phyloP scores from a whole-genome alignment of 768 basidiomycete genomes.

The Xerocomellus intermedius region DNA sequence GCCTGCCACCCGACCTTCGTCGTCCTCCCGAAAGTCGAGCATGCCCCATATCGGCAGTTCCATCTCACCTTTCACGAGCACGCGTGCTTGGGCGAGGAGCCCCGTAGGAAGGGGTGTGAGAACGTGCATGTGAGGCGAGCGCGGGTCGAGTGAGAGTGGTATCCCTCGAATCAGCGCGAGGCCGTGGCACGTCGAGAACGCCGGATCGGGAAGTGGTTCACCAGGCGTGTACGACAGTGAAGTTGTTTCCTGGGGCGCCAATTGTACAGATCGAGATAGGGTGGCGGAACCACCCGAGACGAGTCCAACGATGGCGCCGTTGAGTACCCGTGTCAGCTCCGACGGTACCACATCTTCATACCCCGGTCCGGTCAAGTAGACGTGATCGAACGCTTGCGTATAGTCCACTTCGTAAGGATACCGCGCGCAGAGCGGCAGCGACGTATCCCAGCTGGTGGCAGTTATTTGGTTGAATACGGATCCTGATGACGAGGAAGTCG shows the following conservation, averaged over 20 bases:
- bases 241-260: not conserved
- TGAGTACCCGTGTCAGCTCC: conserved; percentile 71
- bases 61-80: conserved; percentile 80
- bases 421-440: conserved; percentile 62
- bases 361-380: conserved; percentile 72
- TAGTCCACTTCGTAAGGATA: conserved; percentile 74
- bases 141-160: conserved; percentile 28
- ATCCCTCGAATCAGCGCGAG: conserved; percentile 70
- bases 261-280: not conserved
- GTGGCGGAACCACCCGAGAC: conserved; percentile 34
- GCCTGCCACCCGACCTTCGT: conserved; percentile 44
- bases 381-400: conserved; percentile 51
- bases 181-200: conserved; percentile 65
- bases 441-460: conserved; percentile 62
- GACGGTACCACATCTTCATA: conserved; percentile 72
- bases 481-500: conserved; percentile 11
- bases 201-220: conserved; percentile 52
- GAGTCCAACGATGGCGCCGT: conserved; percentile 78
- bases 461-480: conserved; percentile 34
- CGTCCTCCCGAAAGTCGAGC: conserved; percentile 62
- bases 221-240: conserved; percentile 60
- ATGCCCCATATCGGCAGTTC: conserved; percentile 87
- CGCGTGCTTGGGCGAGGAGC: conserved; percentile 36
- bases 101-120: conserved; percentile 69
- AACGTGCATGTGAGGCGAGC: conserved; percentile 53